Evolutionary conservation across 495 filamentous ascomycete genomes (phyloP).

Genomic region (Aspergillus steynii): DNA sequence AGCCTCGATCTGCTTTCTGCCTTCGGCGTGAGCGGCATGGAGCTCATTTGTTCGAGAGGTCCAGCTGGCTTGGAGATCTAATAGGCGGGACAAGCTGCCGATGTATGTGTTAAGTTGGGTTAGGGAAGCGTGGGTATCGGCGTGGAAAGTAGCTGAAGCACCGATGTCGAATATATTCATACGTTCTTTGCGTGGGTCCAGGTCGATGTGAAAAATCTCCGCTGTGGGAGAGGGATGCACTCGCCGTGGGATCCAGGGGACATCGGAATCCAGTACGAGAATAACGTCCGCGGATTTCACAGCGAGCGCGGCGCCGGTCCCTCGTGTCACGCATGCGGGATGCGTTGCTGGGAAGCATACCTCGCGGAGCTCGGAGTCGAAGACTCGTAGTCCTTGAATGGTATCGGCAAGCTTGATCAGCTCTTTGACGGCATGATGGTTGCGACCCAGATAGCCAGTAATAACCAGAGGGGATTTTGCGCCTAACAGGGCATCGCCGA

Average conservation of each 20-base stretch:
- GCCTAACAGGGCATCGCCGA: constrained; percentile 19
- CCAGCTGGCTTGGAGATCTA: constrained; percentile 1
- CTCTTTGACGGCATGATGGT: constrained; percentile 22
- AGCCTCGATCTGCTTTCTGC: constrained; percentile 13
- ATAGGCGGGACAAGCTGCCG: constrained; percentile 4
- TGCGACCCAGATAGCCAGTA: constrained; percentile 28
- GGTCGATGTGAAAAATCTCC: constrained; percentile 30
- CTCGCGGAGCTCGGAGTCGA: constrained; percentile 24
- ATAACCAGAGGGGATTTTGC: constrained; percentile 27
- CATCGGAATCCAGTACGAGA: constrained; percentile 30
- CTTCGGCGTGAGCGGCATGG: constrained; percentile 2
- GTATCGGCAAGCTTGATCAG: constrained; percentile 23
- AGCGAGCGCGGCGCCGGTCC: constrained; percentile 21
- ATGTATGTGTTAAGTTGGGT: constrained; percentile 20
- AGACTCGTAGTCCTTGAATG: constrained; percentile 21
- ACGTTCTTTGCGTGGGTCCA: constrained; percentile 29
- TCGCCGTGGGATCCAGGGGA: constrained; percentile 30
- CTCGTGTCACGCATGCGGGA: constrained; percentile 21
- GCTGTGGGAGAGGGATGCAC: constrained; percentile 21
- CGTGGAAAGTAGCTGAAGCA: constrained; percentile 17
- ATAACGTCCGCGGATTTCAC: constrained; percentile 25
- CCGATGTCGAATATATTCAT: constrained; percentile 27
- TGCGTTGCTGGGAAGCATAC: constrained; percentile 26
- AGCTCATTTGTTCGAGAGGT: background rate
- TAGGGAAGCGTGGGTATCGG: constrained; percentile 18